These are phyloP conservation scores for Phytophthora pini DNA, from an alignment of 352 stramenopile species.

Conservation along the genomic window DNA sequence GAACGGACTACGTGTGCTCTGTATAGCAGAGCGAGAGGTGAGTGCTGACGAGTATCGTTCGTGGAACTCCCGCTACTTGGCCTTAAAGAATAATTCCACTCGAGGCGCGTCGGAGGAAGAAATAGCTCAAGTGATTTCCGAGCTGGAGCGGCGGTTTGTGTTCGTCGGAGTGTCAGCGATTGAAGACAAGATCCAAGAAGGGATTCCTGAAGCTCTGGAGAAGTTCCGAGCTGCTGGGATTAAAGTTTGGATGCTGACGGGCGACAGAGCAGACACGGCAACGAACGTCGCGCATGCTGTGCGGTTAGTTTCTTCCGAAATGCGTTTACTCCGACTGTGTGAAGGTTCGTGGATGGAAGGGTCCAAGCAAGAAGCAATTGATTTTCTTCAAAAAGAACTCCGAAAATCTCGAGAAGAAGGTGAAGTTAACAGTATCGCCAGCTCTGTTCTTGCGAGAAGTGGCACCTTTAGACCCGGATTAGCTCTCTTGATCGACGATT, in stretches of 20 bases:
- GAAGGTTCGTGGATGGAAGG: conserved; percentile 33
- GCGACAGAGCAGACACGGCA: conserved; percentile 67
- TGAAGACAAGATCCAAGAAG: conserved; percentile 77
- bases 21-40: conserved; percentile 67
- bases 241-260: conserved; percentile 83
- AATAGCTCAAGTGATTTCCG: conserved; percentile 40
- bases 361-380: conserved; percentile 27
- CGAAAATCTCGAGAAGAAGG: conserved; percentile 10
- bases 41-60: conserved; percentile 51
- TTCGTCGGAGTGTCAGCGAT: conserved; percentile 67
- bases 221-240: conserved; percentile 69
- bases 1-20: conserved; percentile 75
- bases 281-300: conserved; percentile 69
- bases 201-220: conserved; percentile 56
- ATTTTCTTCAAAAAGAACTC: conserved; percentile 42
- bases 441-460: conserved; percentile 8
- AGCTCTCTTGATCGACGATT: conserved; percentile 61
- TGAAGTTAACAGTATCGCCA: conserved; percentile 9
- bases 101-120: conserved; percentile 37
- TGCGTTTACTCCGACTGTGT: conserved; percentile 56
- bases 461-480: conserved; percentile 6
- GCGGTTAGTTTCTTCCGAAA: conserved; percentile 58
- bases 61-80: conserved; percentile 57
- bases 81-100: conserved; percentile 22
- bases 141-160: conserved; percentile 56